phyloP scores from a whole-genome alignment of 768 basidiomycete species.

The Leccinellum luteum region DNA sequence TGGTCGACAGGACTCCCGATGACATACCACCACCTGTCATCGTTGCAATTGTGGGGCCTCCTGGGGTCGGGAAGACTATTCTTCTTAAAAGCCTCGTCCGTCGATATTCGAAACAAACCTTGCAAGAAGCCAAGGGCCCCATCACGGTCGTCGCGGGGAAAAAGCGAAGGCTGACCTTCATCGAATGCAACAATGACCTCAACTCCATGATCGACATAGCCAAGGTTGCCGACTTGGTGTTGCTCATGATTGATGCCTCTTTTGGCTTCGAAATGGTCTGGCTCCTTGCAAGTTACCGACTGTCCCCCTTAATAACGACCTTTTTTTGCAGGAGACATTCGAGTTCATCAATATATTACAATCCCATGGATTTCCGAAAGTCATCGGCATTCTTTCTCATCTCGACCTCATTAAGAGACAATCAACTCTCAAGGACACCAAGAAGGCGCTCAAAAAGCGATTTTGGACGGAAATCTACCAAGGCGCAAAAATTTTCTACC shows the following conservation, averaged over 20 bases:
- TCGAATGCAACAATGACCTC: slow-evolving; percentile 97
- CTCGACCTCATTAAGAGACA: slow-evolving; percentile 96
- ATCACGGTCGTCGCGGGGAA: slow-evolving; percentile 95
- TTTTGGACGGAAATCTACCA: slow-evolving; percentile 99
- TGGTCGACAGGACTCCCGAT: slow-evolving; percentile 92
- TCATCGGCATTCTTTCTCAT: slow-evolving; percentile 94
- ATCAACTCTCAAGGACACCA: slow-evolving; percentile 80
- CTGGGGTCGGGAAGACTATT: slow-evolving; percentile 96
- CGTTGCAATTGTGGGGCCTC: slow-evolving; percentile 92
- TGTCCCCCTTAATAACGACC: background rate
- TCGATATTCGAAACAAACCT: slow-evolving; percentile 90
- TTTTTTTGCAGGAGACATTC: slow-evolving; percentile 81
- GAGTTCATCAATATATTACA: slow-evolving; percentile 98
- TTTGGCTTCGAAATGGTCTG: slow-evolving; percentile 98
- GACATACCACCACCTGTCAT: slow-evolving; percentile 91
- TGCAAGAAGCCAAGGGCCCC: slow-evolving; percentile 88
- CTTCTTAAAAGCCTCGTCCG: slow-evolving; percentile 88
- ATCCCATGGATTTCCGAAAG: slow-evolving; percentile 97
- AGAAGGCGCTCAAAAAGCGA: slow-evolving; percentile 93
- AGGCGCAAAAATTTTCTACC: slow-evolving; percentile 97
- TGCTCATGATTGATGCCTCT: slow-evolving; percentile 96
- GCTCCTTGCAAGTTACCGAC: background rate
- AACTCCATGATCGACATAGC: slow-evolving; percentile 98
- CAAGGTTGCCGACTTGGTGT: slow-evolving; percentile 93
- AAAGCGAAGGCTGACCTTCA: slow-evolving; percentile 88